Evolutionary conservation across 2,329 filamentous ascomycete species (phyloP).

Genomic region (Cladophialophora yegresii): DNA sequence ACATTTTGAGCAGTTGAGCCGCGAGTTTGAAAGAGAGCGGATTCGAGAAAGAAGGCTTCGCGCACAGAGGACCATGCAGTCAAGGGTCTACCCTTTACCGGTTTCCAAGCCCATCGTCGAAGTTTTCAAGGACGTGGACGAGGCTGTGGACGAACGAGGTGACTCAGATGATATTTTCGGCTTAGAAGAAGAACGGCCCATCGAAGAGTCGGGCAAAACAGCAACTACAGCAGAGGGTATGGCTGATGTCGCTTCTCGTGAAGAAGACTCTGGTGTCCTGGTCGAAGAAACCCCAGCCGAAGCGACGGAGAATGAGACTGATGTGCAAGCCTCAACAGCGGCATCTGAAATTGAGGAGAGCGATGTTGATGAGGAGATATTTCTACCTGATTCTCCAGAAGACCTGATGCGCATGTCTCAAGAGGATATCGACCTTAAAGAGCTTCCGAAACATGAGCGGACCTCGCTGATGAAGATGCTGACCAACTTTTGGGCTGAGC

Average conservation of each 20-base stretch:
- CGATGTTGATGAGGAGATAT: slow-evolving; percentile 68
- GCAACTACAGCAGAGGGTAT: slow-evolving; percentile 35
- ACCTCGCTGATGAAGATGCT: slow-evolving; percentile 92
- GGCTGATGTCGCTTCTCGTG: slow-evolving; percentile 42
- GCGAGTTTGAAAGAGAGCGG: slow-evolving; percentile 94
- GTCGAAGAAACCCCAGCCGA: slow-evolving; percentile 43
- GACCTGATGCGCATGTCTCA: slow-evolving; percentile 54
- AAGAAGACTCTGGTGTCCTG: slow-evolving; percentile 38
- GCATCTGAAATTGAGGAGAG: slow-evolving; percentile 68
- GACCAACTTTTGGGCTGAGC: slow-evolving; percentile 97
- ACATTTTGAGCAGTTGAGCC: slow-evolving; percentile 94
- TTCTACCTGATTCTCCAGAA: slow-evolving; percentile 57
- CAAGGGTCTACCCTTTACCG: slow-evolving; percentile 81
- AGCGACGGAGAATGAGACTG: slow-evolving; percentile 45
- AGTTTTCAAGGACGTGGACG: slow-evolving; percentile 89
- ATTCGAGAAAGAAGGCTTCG: slow-evolving; percentile 80
- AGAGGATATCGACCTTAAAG: slow-evolving; percentile 62
- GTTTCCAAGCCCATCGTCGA: slow-evolving; percentile 95
- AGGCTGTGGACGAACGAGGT: slow-evolving; percentile 81
- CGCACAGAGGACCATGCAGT: slow-evolving; percentile 72
- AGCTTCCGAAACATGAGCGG: slow-evolving; percentile 89
- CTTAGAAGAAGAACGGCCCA: slow-evolving; percentile 37
- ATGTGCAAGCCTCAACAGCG: slow-evolving; percentile 53
- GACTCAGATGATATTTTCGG: slow-evolving; percentile 61
- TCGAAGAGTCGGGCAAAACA: slow-evolving; percentile 31